phyloP scores from a whole-genome alignment of 2,329 filamentous ascomycete genomes.

The Ophiognomonia clavigignenti-juglandacearum region DNA sequence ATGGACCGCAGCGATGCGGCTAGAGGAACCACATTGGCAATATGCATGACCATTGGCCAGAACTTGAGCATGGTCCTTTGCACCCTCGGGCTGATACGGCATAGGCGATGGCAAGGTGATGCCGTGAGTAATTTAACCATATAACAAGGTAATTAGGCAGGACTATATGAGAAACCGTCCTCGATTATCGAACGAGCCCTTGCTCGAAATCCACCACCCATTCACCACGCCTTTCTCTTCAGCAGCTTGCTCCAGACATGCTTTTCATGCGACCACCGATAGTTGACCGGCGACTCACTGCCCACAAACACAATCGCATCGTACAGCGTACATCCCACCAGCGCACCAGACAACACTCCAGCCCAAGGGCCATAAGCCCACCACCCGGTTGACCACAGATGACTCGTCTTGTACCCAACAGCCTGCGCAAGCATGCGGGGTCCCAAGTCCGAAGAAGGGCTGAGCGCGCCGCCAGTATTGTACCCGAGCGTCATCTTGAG shows the following conservation, averaged over 20 bases:
- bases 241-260: constrained; percentile 1
- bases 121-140: too few relatives aligned
- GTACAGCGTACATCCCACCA: constrained; percentile 26
- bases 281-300: constrained; percentile 25
- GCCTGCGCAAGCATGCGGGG: constrained; percentile 27
- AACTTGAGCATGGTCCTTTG: too few relatives aligned
- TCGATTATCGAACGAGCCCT: neutral
- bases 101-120: too few relatives aligned
- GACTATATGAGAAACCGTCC: too few relatives aligned
- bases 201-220: neutral
- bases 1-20: too few relatives aligned
- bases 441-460: constrained; percentile 33
- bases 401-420: constrained; percentile 23
- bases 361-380: constrained; percentile 28
- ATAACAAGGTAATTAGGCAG: too few relatives aligned
- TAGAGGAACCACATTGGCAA: too few relatives aligned
- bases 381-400: constrained; percentile 27
- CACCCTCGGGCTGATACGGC: too few relatives aligned
- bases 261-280: constrained; percentile 16
- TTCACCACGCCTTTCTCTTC: neutral
- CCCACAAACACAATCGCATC: constrained; percentile 28
- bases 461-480: constrained; percentile 32
- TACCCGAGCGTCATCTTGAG: constrained; percentile 32
- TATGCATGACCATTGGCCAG: too few relatives aligned
- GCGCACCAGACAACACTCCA: constrained; percentile 23